Evolutionary conservation across 2,329 filamentous ascomycete genomes (phyloP).

Genomic region (Berkeleyomyces basicola): DNA sequence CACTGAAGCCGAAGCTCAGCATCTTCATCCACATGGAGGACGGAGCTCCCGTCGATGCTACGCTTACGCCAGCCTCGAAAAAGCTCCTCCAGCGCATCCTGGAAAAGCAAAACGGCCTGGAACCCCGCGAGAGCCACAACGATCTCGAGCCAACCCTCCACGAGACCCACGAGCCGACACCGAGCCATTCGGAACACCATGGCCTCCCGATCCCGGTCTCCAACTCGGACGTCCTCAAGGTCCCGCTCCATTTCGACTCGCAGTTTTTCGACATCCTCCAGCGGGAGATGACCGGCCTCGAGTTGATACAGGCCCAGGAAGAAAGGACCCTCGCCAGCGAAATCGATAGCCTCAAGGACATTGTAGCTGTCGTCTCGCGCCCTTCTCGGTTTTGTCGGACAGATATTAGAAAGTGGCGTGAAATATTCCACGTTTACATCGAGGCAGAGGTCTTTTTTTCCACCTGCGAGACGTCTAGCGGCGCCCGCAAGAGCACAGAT

Average conservation of each 20-base stretch:
- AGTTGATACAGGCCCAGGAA: conserved; percentile 50
- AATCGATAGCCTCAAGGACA: conserved; percentile 46
- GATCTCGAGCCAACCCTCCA: background rate
- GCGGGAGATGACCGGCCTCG: conserved; percentile 51
- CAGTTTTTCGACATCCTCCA: conserved; percentile 68
- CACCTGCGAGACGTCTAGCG: conserved; percentile 53
- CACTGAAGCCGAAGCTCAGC: conserved; percentile 51
- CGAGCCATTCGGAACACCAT: background rate
- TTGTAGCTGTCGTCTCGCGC: conserved; percentile 47
- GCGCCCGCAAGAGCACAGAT: conserved; percentile 45
- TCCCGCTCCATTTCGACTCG: conserved; percentile 59
- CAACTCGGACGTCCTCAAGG: conserved; percentile 35
- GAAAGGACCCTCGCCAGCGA: conserved; percentile 44
- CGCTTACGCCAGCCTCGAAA: conserved; percentile 47
- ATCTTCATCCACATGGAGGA: conserved; percentile 51
- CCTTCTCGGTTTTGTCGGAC: conserved; percentile 45
- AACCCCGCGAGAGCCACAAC: background rate
- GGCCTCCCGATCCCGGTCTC: background rate
- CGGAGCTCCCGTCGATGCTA: conserved; percentile 51
- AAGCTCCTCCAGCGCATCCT: conserved; percentile 43
- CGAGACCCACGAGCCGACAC: background rate
- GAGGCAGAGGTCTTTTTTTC: conserved; percentile 73
- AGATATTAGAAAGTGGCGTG: conserved; percentile 60
- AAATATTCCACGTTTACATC: conserved; percentile 67
- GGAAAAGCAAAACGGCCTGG: conserved; percentile 1